These are phyloP conservation scores for Triangularia setosa DNA, from an alignment of 2,329 filamentous ascomycete genomes.

Conservation along the genomic window DNA sequence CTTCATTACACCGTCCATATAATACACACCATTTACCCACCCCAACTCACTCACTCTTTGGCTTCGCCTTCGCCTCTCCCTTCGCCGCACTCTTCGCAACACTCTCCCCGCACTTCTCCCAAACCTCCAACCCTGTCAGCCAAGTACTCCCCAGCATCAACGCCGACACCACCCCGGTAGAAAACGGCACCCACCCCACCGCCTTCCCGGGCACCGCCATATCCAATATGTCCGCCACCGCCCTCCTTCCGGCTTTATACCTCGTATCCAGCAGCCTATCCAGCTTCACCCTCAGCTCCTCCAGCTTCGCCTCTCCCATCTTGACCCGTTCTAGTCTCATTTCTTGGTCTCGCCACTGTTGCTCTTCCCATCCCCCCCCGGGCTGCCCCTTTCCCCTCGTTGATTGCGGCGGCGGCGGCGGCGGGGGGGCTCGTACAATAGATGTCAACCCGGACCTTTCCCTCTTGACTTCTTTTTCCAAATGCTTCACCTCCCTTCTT, in stretches of 20 bases:
- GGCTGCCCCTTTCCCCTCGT: not conserved
- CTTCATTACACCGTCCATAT: too few relatives aligned
- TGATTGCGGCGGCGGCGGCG: not conserved
- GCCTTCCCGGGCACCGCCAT: constrained; percentile 56
- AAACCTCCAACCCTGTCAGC: constrained; percentile 57
- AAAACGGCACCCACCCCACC: constrained; percentile 56
- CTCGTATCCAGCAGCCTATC: constrained; percentile 27
- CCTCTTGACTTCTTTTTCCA: constrained; percentile 10
- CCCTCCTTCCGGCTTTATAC: constrained; percentile 39
- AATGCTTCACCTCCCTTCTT: constrained; percentile 23
- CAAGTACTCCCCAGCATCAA: constrained; percentile 60
- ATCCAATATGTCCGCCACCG: constrained; percentile 58
- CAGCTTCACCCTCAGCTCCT: constrained; percentile 27
- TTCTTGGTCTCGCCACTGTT: not conserved
- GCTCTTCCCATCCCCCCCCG: not conserved
- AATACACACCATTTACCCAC: too few relatives aligned
- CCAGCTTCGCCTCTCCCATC: constrained; percentile 7
- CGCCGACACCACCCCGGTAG: constrained; percentile 50
- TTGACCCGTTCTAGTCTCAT: not conserved
- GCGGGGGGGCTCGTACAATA: too few relatives aligned
- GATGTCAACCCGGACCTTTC: not conserved
- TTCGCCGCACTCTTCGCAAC: constrained; percentile 1
- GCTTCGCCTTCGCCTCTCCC: not conserved
- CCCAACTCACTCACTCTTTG: not conserved
- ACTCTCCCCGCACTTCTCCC: constrained; percentile 46